Conservation (phyloP, 2,329 filamentous ascomycete species). For the Cercospora brassicicola region DNA sequence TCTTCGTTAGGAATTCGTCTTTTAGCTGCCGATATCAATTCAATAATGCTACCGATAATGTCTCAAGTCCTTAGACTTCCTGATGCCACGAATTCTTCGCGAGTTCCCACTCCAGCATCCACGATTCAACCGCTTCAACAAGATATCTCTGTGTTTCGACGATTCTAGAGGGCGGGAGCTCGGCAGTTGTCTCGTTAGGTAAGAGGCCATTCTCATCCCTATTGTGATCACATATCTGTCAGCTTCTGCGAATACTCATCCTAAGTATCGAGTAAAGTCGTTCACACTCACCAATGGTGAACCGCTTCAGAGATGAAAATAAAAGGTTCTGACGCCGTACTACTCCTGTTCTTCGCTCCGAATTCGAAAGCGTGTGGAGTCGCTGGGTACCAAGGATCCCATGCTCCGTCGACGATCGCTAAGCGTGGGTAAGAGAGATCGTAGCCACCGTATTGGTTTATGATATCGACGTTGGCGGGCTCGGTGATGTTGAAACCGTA, state of each 20-base stretch:
- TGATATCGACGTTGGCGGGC: conserved; percentile 61
- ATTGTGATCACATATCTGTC: background rate
- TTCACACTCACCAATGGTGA: conserved; percentile 67
- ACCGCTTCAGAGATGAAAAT: conserved; percentile 72
- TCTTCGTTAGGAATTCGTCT: no score
- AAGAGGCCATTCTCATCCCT: conserved; percentile 49
- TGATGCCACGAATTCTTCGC: conserved; percentile 4
- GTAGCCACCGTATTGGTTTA: conserved; percentile 77
- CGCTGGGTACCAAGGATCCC: conserved; percentile 72
- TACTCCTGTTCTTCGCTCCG: conserved; percentile 55
- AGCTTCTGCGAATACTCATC: no score
- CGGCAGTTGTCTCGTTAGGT: conserved; percentile 59
- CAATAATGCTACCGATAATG: no score
- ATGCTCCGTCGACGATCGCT: conserved; percentile 73
- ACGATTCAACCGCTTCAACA: conserved; percentile 63
- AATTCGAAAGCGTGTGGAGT: conserved; percentile 19
- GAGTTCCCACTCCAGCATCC: conserved; percentile 62
- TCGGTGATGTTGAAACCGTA: conserved; percentile 68
- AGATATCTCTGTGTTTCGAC: conserved; percentile 60
- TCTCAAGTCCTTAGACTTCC: no score
- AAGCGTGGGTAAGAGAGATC: conserved; percentile 70
- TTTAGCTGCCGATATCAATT: no score
- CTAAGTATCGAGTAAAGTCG: no score
- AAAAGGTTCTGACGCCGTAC: conserved; percentile 66
- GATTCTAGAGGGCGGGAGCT: conserved; percentile 61